phyloP scores from a whole-genome alignment of 768 basidiomycete genomes.

The Pholiota molesta region DNA sequence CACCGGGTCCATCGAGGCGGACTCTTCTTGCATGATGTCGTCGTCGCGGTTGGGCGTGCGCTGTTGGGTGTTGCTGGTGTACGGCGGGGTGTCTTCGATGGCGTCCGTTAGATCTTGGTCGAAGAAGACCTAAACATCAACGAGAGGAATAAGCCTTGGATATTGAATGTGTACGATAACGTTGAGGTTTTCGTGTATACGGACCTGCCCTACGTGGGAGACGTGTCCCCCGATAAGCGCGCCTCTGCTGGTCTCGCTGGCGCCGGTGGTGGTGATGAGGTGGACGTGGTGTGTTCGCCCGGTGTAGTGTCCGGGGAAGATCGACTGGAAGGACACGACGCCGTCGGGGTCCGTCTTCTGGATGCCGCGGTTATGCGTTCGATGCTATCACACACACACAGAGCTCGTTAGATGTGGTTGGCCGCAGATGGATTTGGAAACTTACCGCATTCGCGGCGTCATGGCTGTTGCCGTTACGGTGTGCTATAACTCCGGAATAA shows the following conservation, averaged over 20 bases:
- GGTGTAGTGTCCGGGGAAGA: conserved; percentile 7
- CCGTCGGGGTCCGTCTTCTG: conserved; percentile 3
- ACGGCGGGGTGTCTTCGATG: background rate
- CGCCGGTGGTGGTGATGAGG: background rate
- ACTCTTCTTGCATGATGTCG: conserved; percentile 1
- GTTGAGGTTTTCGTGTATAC: background rate
- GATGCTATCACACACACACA: too few relatives aligned
- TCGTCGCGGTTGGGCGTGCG: conserved; percentile 1
- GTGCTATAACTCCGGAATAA: conserved; percentile 3
- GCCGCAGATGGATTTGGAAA: background rate
- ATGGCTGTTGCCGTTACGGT: background rate
- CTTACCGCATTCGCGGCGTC: background rate
- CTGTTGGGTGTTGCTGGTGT: background rate
- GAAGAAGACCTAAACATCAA: conserved; percentile 3
- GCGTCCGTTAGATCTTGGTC: background rate
- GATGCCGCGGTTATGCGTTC: conserved; percentile 1
- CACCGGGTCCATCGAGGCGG: background rate
- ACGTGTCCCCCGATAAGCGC: background rate
- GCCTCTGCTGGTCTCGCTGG: background rate
- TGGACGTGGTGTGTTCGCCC: conserved; percentile 5
- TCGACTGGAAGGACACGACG: conserved; percentile 3
- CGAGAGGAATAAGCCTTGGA: too few relatives aligned
- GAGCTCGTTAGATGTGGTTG: too few relatives aligned
- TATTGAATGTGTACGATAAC: too few relatives aligned
- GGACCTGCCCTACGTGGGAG: conserved; percentile 6